A percentile compares a stretch with the other conserved stretches of the same genome.
Evolutionary conservation across 371 early-diverging fungal species (phyloP).

Genomic region (Syncephalis plumigaleata): DNA sequence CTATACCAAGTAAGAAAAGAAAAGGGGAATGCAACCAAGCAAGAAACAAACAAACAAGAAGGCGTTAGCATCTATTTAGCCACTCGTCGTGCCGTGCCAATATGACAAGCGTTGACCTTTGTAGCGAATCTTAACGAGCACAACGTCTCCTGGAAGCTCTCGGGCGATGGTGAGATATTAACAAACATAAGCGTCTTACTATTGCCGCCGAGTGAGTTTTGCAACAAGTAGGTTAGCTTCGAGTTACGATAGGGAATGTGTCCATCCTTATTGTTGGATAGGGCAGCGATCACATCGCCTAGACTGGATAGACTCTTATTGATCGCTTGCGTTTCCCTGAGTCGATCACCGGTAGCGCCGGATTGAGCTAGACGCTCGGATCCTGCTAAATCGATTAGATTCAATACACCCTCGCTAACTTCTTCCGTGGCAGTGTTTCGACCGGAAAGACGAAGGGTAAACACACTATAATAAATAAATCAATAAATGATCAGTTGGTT

Average conservation of each 20-base stretch:
- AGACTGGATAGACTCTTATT: constrained; percentile 90
- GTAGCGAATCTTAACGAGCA: constrained; percentile 93
- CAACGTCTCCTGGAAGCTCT: constrained; percentile 71
- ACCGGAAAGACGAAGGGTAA: constrained; percentile 64
- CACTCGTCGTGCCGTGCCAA: constrained; percentile 32
- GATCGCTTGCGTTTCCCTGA: constrained; percentile 93
- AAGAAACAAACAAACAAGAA: too few relatives aligned
- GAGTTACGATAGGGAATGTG: constrained; percentile 97
- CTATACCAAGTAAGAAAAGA: too few relatives aligned
- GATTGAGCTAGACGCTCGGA: constrained; percentile 80
- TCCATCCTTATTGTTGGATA: constrained; percentile 52
- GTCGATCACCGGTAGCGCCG: constrained; percentile 77
- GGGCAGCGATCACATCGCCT: constrained; percentile 87
- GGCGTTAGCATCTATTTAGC: constrained; percentile 1
- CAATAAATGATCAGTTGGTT: not conserved
- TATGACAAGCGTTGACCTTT: constrained; percentile 68
- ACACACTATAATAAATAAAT: constrained; percentile 32
- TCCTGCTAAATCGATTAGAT: constrained; percentile 96
- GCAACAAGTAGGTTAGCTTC: constrained; percentile 82
- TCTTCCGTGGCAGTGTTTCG: constrained; percentile 53
- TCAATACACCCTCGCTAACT: constrained; percentile 52
- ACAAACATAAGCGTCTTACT: constrained; percentile 98
- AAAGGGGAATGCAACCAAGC: too few relatives aligned
- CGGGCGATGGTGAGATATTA: constrained; percentile 68
- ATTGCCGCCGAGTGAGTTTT: constrained; percentile 85